Evolutionary conservation across 768 basidiomycete genomes (phyloP).

Genomic region (Astraeus odoratus): DNA sequence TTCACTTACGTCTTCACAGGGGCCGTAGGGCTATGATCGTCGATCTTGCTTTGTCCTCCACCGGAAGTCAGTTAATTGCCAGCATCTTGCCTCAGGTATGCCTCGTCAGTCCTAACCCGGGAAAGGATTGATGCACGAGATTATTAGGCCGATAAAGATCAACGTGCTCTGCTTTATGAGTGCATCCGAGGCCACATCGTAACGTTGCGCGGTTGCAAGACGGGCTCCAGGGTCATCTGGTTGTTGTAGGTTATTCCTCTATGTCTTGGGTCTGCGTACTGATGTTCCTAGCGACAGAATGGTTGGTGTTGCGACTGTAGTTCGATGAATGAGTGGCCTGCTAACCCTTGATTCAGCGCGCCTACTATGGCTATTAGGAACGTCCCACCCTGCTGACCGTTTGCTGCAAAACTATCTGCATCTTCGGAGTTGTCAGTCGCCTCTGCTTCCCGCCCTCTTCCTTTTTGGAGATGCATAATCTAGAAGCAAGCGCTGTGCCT

Average conservation of each 20-base stretch:
- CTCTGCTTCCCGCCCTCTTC: constrained; percentile 10
- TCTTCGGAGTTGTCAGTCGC: constrained; percentile 16
- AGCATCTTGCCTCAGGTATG: constrained; percentile 71
- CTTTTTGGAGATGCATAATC: constrained; percentile 21
- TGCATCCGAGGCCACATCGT: constrained; percentile 86
- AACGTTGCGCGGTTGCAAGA: constrained; percentile 85
- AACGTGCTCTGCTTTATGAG: constrained; percentile 74
- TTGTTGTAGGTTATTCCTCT: constrained; percentile 46
- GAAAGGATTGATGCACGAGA: constrained; percentile 6
- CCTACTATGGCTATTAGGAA: constrained; percentile 56
- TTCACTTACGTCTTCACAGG: constrained; percentile 28
- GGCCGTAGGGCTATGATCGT: constrained; percentile 81
- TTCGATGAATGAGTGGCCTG: constrained; percentile 6
- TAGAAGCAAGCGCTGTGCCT: constrained; percentile 11
- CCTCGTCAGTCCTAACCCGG: neutral
- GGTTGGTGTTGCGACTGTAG: constrained; percentile 26
- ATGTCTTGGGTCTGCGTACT: constrained; percentile 1
- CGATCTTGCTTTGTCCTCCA: constrained; percentile 75
- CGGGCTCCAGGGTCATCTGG: constrained; percentile 90
- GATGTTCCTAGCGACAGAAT: constrained; percentile 45
- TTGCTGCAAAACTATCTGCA: too few species aligned
- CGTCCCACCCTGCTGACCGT: neutral
- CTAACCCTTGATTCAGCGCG: constrained; percentile 36
- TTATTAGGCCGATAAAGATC: constrained; percentile 75
- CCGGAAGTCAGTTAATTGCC: constrained; percentile 81